Evolutionary conservation across 2,329 filamentous ascomycete species (phyloP), one percentile per base, ranked within the genome.

Genomic region (Rutstroemia sp.): DNA sequence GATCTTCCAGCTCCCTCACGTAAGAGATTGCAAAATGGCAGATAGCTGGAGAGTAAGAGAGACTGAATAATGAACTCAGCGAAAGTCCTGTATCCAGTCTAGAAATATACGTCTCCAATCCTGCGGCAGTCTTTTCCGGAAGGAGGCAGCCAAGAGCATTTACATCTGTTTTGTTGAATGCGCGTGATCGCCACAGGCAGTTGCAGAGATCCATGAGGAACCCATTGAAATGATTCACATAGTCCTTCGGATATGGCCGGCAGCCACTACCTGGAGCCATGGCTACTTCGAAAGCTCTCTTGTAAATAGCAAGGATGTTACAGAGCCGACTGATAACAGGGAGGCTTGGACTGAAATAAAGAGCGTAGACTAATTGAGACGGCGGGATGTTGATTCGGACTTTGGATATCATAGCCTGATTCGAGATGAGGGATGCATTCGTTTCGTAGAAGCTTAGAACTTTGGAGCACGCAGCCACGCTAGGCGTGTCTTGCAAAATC

Each of bases 201-300:
- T 95, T 95, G 74, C 89, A 92, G 34, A 91, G 79, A 67, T 95
- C 90, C 83, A 94, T 92, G 34, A 95, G 78, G 68, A 87, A 91
- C 21, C 86, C 86, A 68, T 95, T 95, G 73, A 94, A 92, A 23
- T 79, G 73, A 61, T 83, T 81, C 42, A 90, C 80, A 56, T 86
- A 81, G 34, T 76, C 72, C 44, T 80, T 76, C 27, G 82, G 76
- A 59, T 85, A 86, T 10, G 73, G 69, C 17, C 61, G 59, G 49
- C 50, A 58, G 70, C 59, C 10, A 8, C 36, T 44, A 58, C 77
- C 68, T 54, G 72, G 21, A 73, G 73, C 63, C 73, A 81, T 81
- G 57, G 84, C 82, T 25, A 73, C 71, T 67, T 92, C 88, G 65
- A 92, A 89, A 0, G 85, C 82, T 23, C 76, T 76, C 69, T 94